A percentile compares a stretch with the other conserved stretches of the same genome.
phyloP scores from a whole-genome alignment of 371 early-diverging fungal species.

The Mortierella sp. region DNA sequence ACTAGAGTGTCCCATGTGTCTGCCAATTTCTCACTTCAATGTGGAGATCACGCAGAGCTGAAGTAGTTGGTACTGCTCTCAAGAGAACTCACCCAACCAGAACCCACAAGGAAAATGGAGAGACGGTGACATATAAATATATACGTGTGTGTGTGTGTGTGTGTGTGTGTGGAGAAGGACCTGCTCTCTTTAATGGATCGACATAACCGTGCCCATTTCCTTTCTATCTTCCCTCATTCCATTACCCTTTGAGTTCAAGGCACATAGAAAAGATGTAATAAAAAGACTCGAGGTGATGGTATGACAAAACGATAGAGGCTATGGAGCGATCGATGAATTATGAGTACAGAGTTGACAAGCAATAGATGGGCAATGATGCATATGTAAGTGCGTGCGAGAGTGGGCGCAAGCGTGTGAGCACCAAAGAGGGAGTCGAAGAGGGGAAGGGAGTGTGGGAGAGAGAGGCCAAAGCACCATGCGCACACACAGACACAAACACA shows the following conservation, averaged over 20 bases:
- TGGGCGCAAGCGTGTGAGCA: too few species aligned
- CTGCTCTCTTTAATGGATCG: neutral
- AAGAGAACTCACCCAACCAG: neutral
- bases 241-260: neutral
- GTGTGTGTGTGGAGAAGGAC: neutral
- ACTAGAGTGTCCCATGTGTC: neutral
- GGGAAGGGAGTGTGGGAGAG: neutral
- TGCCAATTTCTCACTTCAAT: neutral
- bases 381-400: too few species aligned
- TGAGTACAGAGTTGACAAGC: neutral
- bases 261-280: neutral
- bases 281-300: conserved; percentile 17
- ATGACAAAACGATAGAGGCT: conserved; percentile 26
- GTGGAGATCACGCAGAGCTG: too few species aligned
- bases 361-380: neutral
- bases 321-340: conserved; percentile 3
- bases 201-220: too few species aligned
- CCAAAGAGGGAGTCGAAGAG: neutral
- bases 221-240: neutral
- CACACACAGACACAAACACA: neutral
- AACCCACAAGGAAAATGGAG: neutral
- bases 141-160: too few species aligned
- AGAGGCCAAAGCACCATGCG: conserved; percentile 9
- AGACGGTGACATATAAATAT: too few species aligned
- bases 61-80: neutral